Evolutionary conservation across 257 asterid genomes (phyloP).

Genomic region (Perilla frutescens): DNA sequence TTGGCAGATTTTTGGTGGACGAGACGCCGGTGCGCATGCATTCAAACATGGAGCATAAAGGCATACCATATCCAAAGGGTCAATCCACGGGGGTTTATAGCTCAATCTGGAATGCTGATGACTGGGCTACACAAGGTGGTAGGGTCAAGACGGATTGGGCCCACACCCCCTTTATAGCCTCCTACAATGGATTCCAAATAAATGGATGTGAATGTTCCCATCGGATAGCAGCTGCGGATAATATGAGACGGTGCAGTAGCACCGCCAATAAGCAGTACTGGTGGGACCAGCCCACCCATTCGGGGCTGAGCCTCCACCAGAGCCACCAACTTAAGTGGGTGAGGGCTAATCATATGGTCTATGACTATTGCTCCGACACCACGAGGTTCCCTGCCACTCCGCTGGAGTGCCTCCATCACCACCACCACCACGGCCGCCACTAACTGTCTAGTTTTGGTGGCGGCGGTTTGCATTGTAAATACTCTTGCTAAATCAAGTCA

Average conservation of each 20-base stretch:
- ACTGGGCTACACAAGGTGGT: conserved; percentile 96
- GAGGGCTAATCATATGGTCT: conserved; percentile 72
- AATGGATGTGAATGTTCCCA: conserved; percentile 64
- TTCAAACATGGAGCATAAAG: conserved; percentile 70
- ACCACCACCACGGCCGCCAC: conserved; percentile 63
- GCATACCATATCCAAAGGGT: conserved; percentile 79
- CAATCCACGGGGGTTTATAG: conserved; percentile 88
- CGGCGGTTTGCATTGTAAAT: too few relatives aligned
- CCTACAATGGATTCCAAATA: conserved; percentile 65
- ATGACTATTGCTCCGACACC: conserved; percentile 71
- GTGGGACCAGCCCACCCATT: conserved; percentile 79
- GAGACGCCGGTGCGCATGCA: conserved; percentile 81
- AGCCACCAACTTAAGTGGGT: conserved; percentile 86
- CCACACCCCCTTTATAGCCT: conserved; percentile 75
- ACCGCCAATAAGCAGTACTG: conserved; percentile 47
- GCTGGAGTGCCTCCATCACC: conserved; percentile 51
- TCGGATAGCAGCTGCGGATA: conserved; percentile 45
- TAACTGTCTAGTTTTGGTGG: conserved; percentile 3
- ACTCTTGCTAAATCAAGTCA: too few relatives aligned
- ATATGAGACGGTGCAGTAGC: conserved; percentile 56
- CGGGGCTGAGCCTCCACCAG: conserved; percentile 70
- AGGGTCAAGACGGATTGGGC: conserved; percentile 82
- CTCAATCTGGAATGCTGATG: conserved; percentile 92
- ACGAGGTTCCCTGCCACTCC: conserved; percentile 65
- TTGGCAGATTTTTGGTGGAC: conserved; percentile 70